Percentiles rank a stretch among this genome's conserved stretches.
Evolutionary conservation across 2,329 filamentous ascomycete genomes (phyloP).

Genomic region (Thermothelomyces thermophilus): DNA sequence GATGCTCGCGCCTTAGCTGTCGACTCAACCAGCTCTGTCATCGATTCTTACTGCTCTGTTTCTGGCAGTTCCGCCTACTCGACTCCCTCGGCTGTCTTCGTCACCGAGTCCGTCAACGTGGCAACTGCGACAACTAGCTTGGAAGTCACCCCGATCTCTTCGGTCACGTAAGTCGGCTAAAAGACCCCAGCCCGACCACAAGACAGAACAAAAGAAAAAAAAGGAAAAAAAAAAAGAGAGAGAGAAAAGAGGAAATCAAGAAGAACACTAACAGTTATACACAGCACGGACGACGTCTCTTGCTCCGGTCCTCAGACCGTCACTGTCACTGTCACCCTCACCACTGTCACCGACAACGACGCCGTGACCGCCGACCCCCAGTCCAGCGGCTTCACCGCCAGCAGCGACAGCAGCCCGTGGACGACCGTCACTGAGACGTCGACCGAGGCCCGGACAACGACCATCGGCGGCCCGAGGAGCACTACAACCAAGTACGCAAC

Average conservation of each 20-base stretch:
- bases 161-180: neutral
- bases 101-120: neutral
- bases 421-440: neutral
- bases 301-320: constrained; percentile 5
- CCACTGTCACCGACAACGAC: constrained; percentile 3
- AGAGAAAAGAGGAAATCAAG: too few relatives aligned
- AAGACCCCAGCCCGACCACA: too few relatives aligned
- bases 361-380: neutral
- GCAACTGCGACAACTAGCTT: neutral
- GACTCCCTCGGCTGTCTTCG: constrained; percentile 1
- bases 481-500: neutral
- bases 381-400: neutral
- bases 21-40: neutral
- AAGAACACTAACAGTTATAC: neutral
- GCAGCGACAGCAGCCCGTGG: neutral
- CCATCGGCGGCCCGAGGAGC: neutral
- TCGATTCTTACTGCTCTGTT: neutral
- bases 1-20: neutral
- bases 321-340: constrained; percentile 16
- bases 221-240: too few relatives aligned
- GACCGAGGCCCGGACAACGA: neutral
- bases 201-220: too few relatives aligned
- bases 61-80: neutral
- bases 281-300: neutral
- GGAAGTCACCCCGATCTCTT: constrained; percentile 3